Evolutionary conservation across 2,329 filamentous ascomycete genomes (phyloP).

Genomic region (Claviceps maximensis): DNA sequence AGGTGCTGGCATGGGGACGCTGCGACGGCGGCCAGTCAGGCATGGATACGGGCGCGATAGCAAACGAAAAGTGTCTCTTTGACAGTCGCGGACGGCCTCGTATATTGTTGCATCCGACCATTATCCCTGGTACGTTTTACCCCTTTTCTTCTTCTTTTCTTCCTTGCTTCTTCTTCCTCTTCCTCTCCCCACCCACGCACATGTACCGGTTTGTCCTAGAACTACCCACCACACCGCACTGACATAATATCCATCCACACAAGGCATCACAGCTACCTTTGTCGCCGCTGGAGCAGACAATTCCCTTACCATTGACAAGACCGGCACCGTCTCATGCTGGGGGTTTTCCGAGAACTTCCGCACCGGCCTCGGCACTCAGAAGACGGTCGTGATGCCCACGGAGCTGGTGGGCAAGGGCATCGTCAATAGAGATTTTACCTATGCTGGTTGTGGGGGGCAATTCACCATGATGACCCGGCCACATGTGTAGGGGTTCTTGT

Average conservation of each 20-base stretch:
- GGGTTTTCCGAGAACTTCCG: slow-evolving; percentile 62
- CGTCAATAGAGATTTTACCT: slow-evolving; percentile 1
- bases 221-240: neutral
- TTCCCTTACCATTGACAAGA: slow-evolving; percentile 48
- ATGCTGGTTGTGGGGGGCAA: slow-evolving; percentile 5
- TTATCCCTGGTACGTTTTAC: slow-evolving; percentile 12
- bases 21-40: slow-evolving; percentile 25
- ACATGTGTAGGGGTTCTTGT: neutral
- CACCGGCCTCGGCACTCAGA: slow-evolving; percentile 49
- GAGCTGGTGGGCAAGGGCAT: slow-evolving; percentile 2
- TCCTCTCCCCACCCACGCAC: too few species aligned
- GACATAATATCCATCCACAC: neutral
- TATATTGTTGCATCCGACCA: slow-evolving; percentile 12
- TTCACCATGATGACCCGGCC: slow-evolving; percentile 5
- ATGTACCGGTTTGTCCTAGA: too few species aligned
- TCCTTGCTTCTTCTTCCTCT: neutral
- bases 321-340: slow-evolving; percentile 58
- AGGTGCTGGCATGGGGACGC: slow-evolving; percentile 33
- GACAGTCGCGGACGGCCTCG: slow-evolving; percentile 4
- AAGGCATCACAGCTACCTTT: slow-evolving; percentile 8
- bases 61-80: slow-evolving; percentile 3
- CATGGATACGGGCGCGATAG: slow-evolving; percentile 2
- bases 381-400: slow-evolving; percentile 1
- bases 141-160: neutral
- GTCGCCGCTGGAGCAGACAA: slow-evolving; percentile 53